These are phyloP conservation scores for Populus hybrid DNA, from an alignment of 441 rosid genomes.

Conservation along the genomic window DNA sequence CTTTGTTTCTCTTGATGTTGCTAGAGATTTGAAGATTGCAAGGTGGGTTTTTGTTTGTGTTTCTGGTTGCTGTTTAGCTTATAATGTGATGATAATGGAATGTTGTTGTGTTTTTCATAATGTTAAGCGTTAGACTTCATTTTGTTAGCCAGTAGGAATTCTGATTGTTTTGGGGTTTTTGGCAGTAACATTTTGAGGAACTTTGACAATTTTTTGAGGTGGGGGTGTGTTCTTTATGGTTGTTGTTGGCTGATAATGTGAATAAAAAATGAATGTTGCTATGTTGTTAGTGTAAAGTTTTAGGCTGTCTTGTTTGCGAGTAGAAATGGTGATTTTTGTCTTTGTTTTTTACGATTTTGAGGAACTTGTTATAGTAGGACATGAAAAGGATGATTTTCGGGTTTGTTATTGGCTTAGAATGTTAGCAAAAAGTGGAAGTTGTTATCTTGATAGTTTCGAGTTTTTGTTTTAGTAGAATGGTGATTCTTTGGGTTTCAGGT, in stretches of 20 bases:
- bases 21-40: conserved; percentile 63
- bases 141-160: background rate
- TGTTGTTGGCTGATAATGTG: background rate
- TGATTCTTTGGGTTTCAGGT: background rate
- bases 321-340: background rate
- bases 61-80: background rate
- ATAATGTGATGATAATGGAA: background rate
- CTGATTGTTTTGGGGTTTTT: background rate
- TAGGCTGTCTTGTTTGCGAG: background rate
- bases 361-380: background rate
- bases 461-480: background rate
- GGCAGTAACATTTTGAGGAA: background rate
- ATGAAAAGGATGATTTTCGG: background rate
- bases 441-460: background rate
- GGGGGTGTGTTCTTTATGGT: background rate
- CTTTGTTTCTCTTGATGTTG: conserved; percentile 79
- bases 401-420: background rate
- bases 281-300: background rate
- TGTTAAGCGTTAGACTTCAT: background rate
- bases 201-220: background rate
- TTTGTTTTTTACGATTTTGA: background rate
- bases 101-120: background rate
- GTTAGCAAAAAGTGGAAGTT: background rate
- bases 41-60: conserved; percentile 28
- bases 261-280: background rate